phyloP scores from a whole-genome alignment of 306 rosid species.

The Sophora flavescens region DNA sequence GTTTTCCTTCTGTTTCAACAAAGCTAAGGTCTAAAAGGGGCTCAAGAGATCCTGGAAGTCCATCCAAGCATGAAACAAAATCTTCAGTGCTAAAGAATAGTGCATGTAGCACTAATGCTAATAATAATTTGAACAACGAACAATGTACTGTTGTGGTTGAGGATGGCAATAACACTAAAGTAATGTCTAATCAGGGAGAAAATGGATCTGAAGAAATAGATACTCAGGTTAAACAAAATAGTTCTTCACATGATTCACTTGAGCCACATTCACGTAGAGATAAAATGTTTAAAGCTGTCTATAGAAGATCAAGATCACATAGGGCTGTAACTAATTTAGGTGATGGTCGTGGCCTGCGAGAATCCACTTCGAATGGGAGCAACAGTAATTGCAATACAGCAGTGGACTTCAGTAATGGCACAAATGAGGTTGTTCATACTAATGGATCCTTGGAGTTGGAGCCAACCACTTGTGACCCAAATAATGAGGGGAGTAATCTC shows the following conservation, averaged over 20 bases:
- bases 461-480: conserved; percentile 53
- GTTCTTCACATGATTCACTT: conserved; percentile 50
- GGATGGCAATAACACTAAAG: conserved; percentile 48
- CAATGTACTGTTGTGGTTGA: conserved; percentile 50
- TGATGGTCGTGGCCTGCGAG: conserved; percentile 62
- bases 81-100: conserved; percentile 56
- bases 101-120: conserved; percentile 50
- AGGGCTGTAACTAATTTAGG: conserved; percentile 60
- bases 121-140: conserved; percentile 49
- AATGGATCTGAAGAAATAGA: conserved; percentile 57
- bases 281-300: conserved; percentile 83
- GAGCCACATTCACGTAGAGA: conserved; percentile 59
- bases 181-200: conserved; percentile 55
- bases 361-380: conserved; percentile 65
- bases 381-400: conserved; percentile 56
- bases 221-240: conserved; percentile 50
- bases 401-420: conserved; percentile 54
- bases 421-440: conserved; percentile 54
- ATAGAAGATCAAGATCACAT: conserved; percentile 76
- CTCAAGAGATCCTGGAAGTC: conserved; percentile 65
- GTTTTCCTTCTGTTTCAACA: conserved; percentile 58
- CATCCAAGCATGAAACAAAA: conserved; percentile 62
- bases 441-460: conserved; percentile 62
- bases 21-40: conserved; percentile 70
- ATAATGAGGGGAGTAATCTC: conserved; percentile 51